Base-by-base conservation (phyloP, 2,329 filamentous ascomycete species). In the Aureobasidium lini region DNA sequence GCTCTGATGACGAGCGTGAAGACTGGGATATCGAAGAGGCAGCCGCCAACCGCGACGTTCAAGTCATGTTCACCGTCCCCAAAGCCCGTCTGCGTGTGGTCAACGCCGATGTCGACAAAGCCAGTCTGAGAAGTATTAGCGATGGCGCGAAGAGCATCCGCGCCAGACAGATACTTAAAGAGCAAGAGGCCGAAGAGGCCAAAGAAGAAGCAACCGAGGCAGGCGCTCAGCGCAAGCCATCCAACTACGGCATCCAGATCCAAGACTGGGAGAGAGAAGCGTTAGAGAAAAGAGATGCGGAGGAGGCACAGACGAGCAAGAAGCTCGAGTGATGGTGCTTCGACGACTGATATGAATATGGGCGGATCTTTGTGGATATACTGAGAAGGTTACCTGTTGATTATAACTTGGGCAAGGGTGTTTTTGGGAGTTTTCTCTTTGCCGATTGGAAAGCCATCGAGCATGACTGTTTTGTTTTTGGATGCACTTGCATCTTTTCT, bases 11-110 rank as follows among this genome's bases (percentile, higher is more conserved):
- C 63, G 69, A 71, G 57, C 76, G 78, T 54, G 73, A 73, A 7
- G 77, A 80, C 48, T 80, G 78, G 78, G 77, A 80, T 56, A 75
- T 80, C 1, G 78, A 80, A 64, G 72, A 73, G 11, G 78, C 76
- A 4, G 77, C 74, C 1, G 72, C 74, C 53, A 69, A 73, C 23
- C 66, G 78, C 5, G 76, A 79, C 4, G 76, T 80, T n/a, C 78
- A 78, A 59, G 75, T 81, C 69, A 94, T 95, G 83, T 97, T 96
- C 72, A 96, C 93, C 0, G 90, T 96, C 62, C 93, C 94, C 2
- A 90, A 87, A 71, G 88, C 93, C 72, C 84, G 85, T 66, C 74
- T 97, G 63, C 78, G 93, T 29, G 91, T 97, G n/a, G 93, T 96
- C 18, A 97, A 97, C 71, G 86, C 83, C 53, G 87, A 87, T 67